These are phyloP conservation scores for Zelonia costaricensis DNA, from an alignment of 208 protist species.

Conservation along the genomic window DNA sequence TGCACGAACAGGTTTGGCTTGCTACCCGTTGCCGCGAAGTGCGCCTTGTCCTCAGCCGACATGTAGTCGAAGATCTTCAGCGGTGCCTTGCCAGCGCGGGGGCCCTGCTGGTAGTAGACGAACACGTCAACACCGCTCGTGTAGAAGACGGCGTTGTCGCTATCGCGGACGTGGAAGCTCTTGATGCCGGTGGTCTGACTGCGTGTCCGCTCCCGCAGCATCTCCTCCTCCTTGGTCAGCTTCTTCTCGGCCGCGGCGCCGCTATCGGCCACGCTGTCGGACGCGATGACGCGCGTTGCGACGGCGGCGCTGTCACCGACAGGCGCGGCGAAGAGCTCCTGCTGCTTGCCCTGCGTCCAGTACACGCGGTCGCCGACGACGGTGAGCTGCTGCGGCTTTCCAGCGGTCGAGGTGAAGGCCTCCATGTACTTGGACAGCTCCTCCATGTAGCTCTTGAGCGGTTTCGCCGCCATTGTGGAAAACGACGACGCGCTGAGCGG, in stretches of 20 bases:
- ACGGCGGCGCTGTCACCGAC: conserved; percentile 16
- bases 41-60: conserved; percentile 29
- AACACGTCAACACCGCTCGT: conserved; percentile 56
- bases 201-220: conserved; percentile 79
- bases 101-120: conserved; percentile 59
- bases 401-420: conserved; percentile 27
- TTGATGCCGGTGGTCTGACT: conserved; percentile 61
- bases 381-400: conserved; percentile 66
- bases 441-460: conserved; percentile 42
- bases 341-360: conserved; percentile 79
- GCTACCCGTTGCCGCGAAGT: conserved; percentile 33
- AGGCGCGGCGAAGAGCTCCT: conserved; percentile 59
- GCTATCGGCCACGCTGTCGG: conserved; percentile 6
- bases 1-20: conserved; percentile 65
- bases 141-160: conserved; percentile 69
- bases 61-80: conserved; percentile 71
- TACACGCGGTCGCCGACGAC: conserved; percentile 60
- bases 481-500: too few species aligned
- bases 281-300: conserved; percentile 23
- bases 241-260: conserved; percentile 11
- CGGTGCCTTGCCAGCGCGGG: conserved; percentile 35
- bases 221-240: conserved; percentile 77
- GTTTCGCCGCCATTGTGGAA: conserved; percentile 14
- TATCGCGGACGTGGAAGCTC: conserved; percentile 49
- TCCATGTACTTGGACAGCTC: conserved; percentile 42